Base-by-base conservation (phyloP, 1,139 yeast genomes). In the Candida sp. region DNA sequence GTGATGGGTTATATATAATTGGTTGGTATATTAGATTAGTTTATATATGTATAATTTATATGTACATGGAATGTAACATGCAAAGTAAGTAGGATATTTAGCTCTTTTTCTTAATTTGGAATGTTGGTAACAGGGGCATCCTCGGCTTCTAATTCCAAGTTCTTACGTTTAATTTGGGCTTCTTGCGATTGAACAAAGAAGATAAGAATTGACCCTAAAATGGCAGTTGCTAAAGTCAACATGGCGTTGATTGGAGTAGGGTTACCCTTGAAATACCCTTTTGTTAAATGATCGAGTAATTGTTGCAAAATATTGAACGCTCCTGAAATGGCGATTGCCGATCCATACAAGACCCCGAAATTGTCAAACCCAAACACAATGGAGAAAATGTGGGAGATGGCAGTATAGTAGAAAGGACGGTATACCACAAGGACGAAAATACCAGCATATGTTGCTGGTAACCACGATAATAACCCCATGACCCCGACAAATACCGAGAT, bases 321-420 rank as follows among this genome's bases (percentile, higher is more conserved):
- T 2, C 97, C 97, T 12, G 96, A 80, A 47, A 87, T 70, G 46
- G 91, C 84, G 56, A 89, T 87, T 55, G 89, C 77, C 8, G 91
- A 70, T 0, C 98, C 98, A 60, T 91, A 91, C n/a, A 90, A 82
- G 1, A 91, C 84, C 35, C 97, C 97, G 65, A 91, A 91, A 1
- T 95, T 89, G 45, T 82, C 86, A 62, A 87, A 90, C 0, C 98
- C 98, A 68, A 91, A 91, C 21, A 90, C 95, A 58, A 91, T 91
- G 36, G 96, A 95, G 59, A 91, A 80, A 58, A 83, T 88, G 62
- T 91, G 97, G 4, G 96, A 86, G 1, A 90, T 87, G 0, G 96
- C 89, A 2, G 98, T 90, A 64, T 90, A 91, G 58, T 87, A 89
- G 57, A 90, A 87, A 12, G 98, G 97, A 61, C 98, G 77, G 63